Percentiles rank a stretch among this genome's conserved stretches.
phyloP scores from a whole-genome alignment of 1,139 yeast species.

The Arxiozyma telluris region DNA sequence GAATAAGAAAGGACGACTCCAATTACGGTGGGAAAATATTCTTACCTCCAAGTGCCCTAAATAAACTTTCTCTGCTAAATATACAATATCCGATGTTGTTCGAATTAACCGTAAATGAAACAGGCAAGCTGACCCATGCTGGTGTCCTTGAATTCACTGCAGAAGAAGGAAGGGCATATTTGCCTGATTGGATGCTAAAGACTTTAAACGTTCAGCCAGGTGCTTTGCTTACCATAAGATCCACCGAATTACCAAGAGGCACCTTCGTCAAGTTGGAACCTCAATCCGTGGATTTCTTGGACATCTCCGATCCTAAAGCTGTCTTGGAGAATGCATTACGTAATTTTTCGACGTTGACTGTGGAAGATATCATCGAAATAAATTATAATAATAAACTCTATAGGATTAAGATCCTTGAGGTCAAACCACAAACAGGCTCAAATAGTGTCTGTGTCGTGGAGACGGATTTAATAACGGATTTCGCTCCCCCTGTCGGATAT shows the following conservation, averaged over 20 bases:
- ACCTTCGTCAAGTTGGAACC: slow-evolving; percentile 90
- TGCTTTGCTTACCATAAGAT: slow-evolving; percentile 60
- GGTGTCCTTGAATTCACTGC: slow-evolving; percentile 96
- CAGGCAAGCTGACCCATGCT: slow-evolving; percentile 57
- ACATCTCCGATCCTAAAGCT: slow-evolving; percentile 92
- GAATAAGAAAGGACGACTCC: slow-evolving; percentile 66
- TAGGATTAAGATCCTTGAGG: slow-evolving; percentile 78
- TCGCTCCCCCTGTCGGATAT: slow-evolving; percentile 98
- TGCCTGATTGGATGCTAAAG: slow-evolving; percentile 96
- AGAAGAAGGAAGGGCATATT: slow-evolving; percentile 90
- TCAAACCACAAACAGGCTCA: slow-evolving; percentile 60
- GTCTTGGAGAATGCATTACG: slow-evolving; percentile 87
- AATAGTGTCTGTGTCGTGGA: slow-evolving; percentile 88
- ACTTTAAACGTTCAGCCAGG: slow-evolving; percentile 72
- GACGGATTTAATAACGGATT: slow-evolving; percentile 93
- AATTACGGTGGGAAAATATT: slow-evolving; percentile 96
- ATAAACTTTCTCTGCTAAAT: slow-evolving; percentile 77
- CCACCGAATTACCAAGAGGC: slow-evolving; percentile 79
- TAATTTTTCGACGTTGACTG: slow-evolving; percentile 80
- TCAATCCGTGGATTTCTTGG: slow-evolving; percentile 85
- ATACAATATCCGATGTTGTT: slow-evolving; percentile 95
- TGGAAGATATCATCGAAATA: slow-evolving; percentile 77
- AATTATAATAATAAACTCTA: slow-evolving; percentile 72
- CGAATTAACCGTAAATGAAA: slow-evolving; percentile 62
- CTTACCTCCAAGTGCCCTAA: slow-evolving; percentile 86